Percentiles rank a stretch among this genome's conserved stretches.
These are phyloP conservation scores for Herpetomonas tarakana DNA, from an alignment of 208 protist species.

Conservation along the genomic window DNA sequence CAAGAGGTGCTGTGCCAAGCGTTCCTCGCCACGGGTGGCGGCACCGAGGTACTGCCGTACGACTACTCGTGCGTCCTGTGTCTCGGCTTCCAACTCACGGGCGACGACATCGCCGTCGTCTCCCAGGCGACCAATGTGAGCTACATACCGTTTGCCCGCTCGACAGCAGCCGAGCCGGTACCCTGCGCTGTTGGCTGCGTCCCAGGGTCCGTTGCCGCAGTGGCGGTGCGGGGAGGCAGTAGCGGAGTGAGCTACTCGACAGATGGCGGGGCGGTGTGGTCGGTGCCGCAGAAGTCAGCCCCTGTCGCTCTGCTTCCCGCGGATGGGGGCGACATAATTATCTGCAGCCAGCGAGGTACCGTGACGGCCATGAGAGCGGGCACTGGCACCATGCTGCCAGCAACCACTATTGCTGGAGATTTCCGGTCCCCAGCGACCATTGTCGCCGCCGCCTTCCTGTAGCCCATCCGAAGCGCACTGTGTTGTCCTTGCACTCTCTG, in stretches of 20 bases:
- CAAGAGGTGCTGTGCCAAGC: conserved; percentile 17
- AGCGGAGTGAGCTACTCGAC: conserved; percentile 55
- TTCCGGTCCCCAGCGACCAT: conserved; percentile 26
- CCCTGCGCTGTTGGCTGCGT: conserved; percentile 19
- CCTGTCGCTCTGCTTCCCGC: conserved; percentile 27
- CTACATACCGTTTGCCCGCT: conserved; percentile 61
- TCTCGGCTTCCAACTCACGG: conserved; percentile 27
- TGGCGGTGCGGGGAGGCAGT: conserved; percentile 39
- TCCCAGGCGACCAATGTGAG: conserved; percentile 43
- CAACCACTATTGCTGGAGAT: conserved; percentile 16
- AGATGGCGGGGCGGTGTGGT: conserved; percentile 24
- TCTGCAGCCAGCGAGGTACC: conserved; percentile 29
- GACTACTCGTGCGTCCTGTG: conserved; percentile 67
- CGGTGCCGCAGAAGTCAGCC: conserved; percentile 32
- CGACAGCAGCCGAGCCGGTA: conserved; percentile 28
- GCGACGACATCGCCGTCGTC: conserved; percentile 13
- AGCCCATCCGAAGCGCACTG: no score
- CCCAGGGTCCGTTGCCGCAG: conserved; percentile 6
- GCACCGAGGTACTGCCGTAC: conserved; percentile 68
- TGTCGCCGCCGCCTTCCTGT: not conserved
- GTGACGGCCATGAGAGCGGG: conserved; percentile 12
- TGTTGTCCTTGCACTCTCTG: not conserved
- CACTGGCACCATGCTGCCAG: conserved; percentile 4
- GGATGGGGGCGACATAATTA: conserved; percentile 37
- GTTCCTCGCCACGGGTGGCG: conserved; percentile 49